Percentiles rank a stretch among this genome's conserved stretches.
These are phyloP conservation scores for Inga leiocalycina DNA, from an alignment of 306 rosid genomes.

Conservation along the genomic window DNA sequence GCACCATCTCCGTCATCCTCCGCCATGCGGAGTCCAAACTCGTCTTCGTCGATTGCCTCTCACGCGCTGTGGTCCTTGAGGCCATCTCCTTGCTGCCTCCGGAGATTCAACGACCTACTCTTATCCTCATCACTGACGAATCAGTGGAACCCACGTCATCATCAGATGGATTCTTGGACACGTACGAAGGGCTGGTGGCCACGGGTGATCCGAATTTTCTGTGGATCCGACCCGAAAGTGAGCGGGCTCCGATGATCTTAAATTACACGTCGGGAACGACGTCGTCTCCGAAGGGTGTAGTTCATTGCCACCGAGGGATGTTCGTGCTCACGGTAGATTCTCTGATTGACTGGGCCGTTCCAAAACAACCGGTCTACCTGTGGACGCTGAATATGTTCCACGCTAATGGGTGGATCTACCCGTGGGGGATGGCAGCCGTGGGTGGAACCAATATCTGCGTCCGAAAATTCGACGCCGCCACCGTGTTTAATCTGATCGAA, in stretches of 20 bases:
- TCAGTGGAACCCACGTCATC: background rate
- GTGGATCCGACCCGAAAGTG: conserved; percentile 49
- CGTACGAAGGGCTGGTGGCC: conserved; percentile 42
- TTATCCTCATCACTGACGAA: conserved; percentile 49
- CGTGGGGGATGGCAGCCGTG: conserved; percentile 72
- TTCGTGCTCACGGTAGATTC: conserved; percentile 41
- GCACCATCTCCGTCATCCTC: conserved; percentile 55
- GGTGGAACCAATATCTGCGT: conserved; percentile 71
- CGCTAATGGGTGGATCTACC: conserved; percentile 70
- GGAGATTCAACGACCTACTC: conserved; percentile 26
- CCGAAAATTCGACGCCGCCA: conserved; percentile 48
- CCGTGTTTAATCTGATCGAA: conserved; percentile 42
- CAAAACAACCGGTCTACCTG: conserved; percentile 51
- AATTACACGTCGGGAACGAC: conserved; percentile 80
- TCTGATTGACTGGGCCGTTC: conserved; percentile 51
- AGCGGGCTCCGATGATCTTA: conserved; percentile 63
- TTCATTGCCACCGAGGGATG: conserved; percentile 59
- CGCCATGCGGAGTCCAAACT: conserved; percentile 60
- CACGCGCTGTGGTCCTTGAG: conserved; percentile 38
- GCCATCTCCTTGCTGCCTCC: conserved; percentile 48
- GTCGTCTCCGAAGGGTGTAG: conserved; percentile 73
- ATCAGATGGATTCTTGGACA: conserved; percentile 11
- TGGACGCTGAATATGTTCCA: conserved; percentile 81
- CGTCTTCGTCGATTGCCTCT: conserved; percentile 53
- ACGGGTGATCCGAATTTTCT: conserved; percentile 50